phyloP scores from a whole-genome alignment of 169 alveolate genomes.

The Eimeria praecox region DNA sequence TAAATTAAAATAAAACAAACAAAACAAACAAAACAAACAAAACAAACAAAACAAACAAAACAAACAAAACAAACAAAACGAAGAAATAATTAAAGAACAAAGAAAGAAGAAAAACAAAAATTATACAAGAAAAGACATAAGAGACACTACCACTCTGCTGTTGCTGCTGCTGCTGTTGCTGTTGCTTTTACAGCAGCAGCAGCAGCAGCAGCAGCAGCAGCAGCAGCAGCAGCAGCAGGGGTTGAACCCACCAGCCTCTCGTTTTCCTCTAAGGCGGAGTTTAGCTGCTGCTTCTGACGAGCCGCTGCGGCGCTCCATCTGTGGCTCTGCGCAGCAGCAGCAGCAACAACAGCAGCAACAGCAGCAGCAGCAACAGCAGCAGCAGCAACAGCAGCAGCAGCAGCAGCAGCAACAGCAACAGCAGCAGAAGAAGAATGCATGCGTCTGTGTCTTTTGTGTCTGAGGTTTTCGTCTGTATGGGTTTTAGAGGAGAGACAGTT shows the following conservation, averaged over 20 bases:
- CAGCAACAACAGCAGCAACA: neutral
- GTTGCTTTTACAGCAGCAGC: neutral
- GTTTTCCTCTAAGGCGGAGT: conserved; percentile 11
- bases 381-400: no score
- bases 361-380: neutral
- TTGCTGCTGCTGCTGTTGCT: neutral
- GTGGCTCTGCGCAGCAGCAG: conserved; percentile 17
- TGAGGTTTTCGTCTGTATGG: no score
- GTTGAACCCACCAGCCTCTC: neutral
- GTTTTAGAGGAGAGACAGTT: neutral
- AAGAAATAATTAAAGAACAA: no score
- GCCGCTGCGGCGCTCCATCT: conserved; percentile 25
- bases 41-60: neutral
- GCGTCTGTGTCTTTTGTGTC: no score
- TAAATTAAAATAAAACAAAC: no score
- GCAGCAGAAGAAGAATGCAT: no score
- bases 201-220: neutral
- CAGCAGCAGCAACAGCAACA: no score
- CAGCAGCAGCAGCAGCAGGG: neutral
- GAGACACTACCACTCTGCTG: neutral
- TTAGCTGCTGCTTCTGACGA: conserved; percentile 22
- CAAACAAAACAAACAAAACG: neutral
- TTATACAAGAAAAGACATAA: neutral
- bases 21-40: no score
- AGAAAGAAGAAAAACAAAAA: neutral